phyloP scores from a whole-genome alignment of 2,329 filamentous ascomycete species.

The Sordariomycetes sp. region DNA sequence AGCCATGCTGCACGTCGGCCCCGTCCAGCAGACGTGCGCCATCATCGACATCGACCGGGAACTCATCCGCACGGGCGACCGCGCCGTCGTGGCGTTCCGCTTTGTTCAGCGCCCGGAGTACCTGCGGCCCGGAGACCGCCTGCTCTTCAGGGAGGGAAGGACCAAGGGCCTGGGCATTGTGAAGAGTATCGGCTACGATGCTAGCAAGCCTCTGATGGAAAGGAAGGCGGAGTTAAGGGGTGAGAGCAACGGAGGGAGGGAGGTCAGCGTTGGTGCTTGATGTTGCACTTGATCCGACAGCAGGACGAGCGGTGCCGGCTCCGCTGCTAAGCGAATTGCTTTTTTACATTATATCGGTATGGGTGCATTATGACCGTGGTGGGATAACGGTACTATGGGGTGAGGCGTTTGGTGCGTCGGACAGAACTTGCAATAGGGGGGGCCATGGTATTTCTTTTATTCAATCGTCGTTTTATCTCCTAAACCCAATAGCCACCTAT shows the following conservation, averaged over 20 bases:
- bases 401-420: too few species aligned
- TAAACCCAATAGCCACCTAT: too few species aligned
- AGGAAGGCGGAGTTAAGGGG: neutral
- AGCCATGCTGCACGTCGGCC: slow-evolving; percentile 94
- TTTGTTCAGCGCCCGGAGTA: slow-evolving; percentile 96
- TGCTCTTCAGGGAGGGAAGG: slow-evolving; percentile 87
- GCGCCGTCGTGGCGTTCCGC: slow-evolving; percentile 87
- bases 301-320: too few species aligned
- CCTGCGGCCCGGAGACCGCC: slow-evolving; percentile 74
- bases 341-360: too few species aligned
- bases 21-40: slow-evolving; percentile 88
- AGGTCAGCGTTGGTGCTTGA: neutral
- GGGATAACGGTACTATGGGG: too few species aligned
- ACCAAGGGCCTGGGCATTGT: slow-evolving; percentile 96
- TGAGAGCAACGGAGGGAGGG: neutral
- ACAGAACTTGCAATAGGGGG: too few species aligned
- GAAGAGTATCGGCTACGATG: slow-evolving; percentile 82
- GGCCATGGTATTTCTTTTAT: too few species aligned
- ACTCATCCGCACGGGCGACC: slow-evolving; percentile 87
- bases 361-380: too few species aligned
- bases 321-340: too few species aligned
- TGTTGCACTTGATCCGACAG: too few species aligned
- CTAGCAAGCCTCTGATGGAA: slow-evolving; percentile 31
- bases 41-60: slow-evolving; percentile 98
- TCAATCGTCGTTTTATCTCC: too few species aligned